A percentile compares a stretch with the other conserved stretches of the same genome.
phyloP scores from a whole-genome alignment of 139 green algal species.

The Diplosphaera chodatii region DNA sequence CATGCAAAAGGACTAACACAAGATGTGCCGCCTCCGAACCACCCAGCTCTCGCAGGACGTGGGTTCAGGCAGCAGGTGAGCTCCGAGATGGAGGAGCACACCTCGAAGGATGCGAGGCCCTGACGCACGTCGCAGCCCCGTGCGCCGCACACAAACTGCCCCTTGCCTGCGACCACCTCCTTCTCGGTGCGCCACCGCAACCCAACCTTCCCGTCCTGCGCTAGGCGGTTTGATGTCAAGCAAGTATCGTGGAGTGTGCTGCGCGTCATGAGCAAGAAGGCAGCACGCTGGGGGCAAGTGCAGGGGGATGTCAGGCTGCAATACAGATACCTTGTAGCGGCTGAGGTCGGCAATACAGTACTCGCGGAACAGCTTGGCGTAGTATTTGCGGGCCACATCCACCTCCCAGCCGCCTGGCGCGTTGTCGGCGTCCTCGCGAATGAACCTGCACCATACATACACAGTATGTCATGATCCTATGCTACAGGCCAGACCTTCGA shows the following conservation, averaged over 20 bases:
- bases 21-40: no score
- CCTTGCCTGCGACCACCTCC: conserved; percentile 79
- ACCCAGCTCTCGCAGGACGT: no score
- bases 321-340: conserved; percentile 50
- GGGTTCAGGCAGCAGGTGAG: not conserved
- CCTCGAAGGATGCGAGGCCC: conserved; percentile 75
- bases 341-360: conserved; percentile 86
- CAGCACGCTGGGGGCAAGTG: no score
- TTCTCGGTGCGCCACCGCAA: conserved; percentile 80
- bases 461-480: not conserved
- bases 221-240: no score
- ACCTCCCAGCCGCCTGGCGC: conserved; percentile 51
- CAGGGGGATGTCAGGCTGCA: no score
- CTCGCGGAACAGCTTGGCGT: conserved; percentile 84
- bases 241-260: no score
- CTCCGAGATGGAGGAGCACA: no score
- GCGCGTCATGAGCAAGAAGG: no score
- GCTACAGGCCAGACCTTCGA: no score
- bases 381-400: conserved; percentile 71
- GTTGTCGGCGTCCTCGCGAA: conserved; percentile 60
- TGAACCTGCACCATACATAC: conserved; percentile 34
- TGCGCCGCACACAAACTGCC: conserved; percentile 83
- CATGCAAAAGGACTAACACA: no score
- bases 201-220: conserved; percentile 66
- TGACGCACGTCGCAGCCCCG: conserved; percentile 51